Evolutionary conservation across 345 rosid species (phyloP).

Genomic region (Eucalyptus brandiana): DNA sequence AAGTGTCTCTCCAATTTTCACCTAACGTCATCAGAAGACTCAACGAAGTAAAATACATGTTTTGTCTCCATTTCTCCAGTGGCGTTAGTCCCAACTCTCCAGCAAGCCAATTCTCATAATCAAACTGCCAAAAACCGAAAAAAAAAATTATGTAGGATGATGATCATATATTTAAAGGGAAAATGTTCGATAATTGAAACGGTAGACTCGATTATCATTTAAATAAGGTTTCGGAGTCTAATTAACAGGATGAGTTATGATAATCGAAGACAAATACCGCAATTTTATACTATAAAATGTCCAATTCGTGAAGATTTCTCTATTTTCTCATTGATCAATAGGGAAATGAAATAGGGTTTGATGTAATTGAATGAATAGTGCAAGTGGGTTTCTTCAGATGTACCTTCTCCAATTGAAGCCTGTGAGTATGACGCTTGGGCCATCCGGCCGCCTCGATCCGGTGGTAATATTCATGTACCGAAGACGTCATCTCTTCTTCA

Average conservation of each 20-base stretch:
- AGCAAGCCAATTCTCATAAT: background rate
- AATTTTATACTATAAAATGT: background rate
- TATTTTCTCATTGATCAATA: background rate
- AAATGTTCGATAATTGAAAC: background rate
- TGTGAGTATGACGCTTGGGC: background rate
- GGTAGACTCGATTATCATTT: background rate
- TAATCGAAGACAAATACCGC: background rate
- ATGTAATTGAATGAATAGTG: background rate
- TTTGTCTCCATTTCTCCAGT: background rate
- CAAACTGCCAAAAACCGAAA: background rate
- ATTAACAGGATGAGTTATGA: background rate
- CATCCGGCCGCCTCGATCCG: background rate
- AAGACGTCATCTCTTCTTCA: background rate
- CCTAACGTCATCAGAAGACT: background rate
- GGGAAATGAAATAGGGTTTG: background rate
- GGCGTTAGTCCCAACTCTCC: background rate
- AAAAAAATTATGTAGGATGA: background rate
- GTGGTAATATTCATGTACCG: background rate
- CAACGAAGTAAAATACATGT: background rate
- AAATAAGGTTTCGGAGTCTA: background rate
- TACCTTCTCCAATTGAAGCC: background rate
- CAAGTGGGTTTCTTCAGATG: background rate
- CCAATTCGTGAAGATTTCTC: background rate
- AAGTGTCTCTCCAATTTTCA: background rate
- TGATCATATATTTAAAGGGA: background rate